Evolutionary conservation across 2,329 filamentous ascomycete species (phyloP).

Genomic region (Colletotrichum nymphaeae): DNA sequence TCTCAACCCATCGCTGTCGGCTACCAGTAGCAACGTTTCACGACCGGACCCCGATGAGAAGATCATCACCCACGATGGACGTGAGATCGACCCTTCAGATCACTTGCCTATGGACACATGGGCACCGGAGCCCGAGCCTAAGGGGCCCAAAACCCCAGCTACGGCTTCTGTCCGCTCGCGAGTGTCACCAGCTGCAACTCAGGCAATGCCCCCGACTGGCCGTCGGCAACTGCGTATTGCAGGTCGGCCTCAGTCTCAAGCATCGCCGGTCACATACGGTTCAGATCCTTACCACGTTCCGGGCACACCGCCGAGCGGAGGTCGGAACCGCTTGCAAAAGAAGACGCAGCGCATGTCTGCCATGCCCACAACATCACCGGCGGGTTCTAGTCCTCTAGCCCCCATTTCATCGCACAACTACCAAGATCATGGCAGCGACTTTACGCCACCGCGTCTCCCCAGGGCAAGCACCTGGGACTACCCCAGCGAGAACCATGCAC

Average conservation of each 20-base stretch:
- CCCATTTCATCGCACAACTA: slow-evolving; percentile 64
- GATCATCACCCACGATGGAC: slow-evolving; percentile 80
- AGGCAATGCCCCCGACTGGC: slow-evolving; percentile 61
- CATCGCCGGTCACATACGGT: slow-evolving; percentile 46
- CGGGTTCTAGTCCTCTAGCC: slow-evolving; percentile 61
- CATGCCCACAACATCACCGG: slow-evolving; percentile 49
- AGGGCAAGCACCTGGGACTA: slow-evolving; percentile 65
- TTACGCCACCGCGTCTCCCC: slow-evolving; percentile 56
- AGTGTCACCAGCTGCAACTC: slow-evolving; percentile 62
- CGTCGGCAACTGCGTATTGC: slow-evolving; percentile 64
- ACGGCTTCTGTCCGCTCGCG: slow-evolving; percentile 43
- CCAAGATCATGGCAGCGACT: slow-evolving; percentile 54
- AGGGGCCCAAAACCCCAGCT: slow-evolving; percentile 44
- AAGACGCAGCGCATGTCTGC: slow-evolving; percentile 62
- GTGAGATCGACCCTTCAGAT: slow-evolving; percentile 83
- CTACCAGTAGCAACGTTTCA: slow-evolving; percentile 36
- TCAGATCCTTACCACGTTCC: slow-evolving; percentile 42
- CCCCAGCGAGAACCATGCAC: slow-evolving; percentile 62
- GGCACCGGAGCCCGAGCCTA: slow-evolving; percentile 79
- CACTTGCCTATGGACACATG: slow-evolving; percentile 82
- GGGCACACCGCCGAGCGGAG: slow-evolving; percentile 49
- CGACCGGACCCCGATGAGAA: slow-evolving; percentile 68
- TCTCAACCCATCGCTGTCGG: slow-evolving; percentile 69
- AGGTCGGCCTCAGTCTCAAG: slow-evolving; percentile 61
- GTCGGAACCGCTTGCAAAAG: slow-evolving; percentile 74